Base-by-base conservation (phyloP, 2,329 filamentous ascomycete genomes). In the Colletotrichum cereale region DNA sequence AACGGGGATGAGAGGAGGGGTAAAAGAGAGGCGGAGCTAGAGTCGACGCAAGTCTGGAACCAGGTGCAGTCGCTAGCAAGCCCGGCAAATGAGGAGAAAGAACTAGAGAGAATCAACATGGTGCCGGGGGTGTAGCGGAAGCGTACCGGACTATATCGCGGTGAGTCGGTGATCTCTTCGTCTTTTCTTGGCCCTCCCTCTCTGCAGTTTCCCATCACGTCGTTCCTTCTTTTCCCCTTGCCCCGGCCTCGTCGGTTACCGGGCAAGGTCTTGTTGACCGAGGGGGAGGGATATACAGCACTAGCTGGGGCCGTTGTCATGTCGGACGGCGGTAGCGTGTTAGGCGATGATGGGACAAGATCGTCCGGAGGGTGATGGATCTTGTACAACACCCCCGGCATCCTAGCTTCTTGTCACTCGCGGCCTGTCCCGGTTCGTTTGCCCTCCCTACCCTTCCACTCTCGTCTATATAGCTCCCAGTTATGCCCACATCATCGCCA, bases 311-410 rank as follows among this genome's bases (percentile, higher is more conserved):
- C 47, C 40, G 44, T 64, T 38, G 66, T 72, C 60, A 53, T 53
- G 60, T 68, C 53, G 60, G 58, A 69, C 31, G 38, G 18, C 52
- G 58, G 38, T 26, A 60, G 42, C 50, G 31, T 42, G 52, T 69
- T 72, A 55, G 58, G 44, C 60, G 53, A 69, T 60, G 66, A 69
- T 44, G 69, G 60, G 65, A 60, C 60, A 69, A 72, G 69, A 72
- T 72, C 69, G 65, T 68, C 69, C 69, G 65, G 66, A 60, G 26
- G 36, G 44, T 60, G 65, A 56, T 53, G 69, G 66, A 64, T 69
- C 69, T 69, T 63, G 65, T 69, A 60, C 69, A 60, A 64, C 69
- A 68, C 69, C 68, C 69, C 50, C 53, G n/a, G 29, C 53, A 61
- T 55, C 11, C 31, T 16, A 21, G 24, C n/a, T 62, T 57, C 24